phyloP scores from a whole-genome alignment of 371 early-diverging fungal species.

The Rhizopus microsporus region DNA sequence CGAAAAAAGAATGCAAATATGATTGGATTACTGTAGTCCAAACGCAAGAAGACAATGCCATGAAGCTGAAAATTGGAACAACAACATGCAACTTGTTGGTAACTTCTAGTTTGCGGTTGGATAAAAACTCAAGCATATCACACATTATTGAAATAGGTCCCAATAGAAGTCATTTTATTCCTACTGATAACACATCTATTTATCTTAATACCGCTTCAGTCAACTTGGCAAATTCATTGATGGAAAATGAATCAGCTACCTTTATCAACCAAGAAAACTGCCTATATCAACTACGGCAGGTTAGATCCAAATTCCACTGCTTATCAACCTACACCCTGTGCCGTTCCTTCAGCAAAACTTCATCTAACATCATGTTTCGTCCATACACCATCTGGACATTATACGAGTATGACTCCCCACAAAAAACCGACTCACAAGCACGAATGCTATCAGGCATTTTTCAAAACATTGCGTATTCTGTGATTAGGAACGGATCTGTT shows the following conservation, averaged over 20 bases:
- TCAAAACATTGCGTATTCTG: conserved; percentile 11
- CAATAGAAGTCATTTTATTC: conserved; percentile 15
- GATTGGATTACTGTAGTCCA: conserved; percentile 17
- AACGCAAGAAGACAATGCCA: conserved; percentile 16
- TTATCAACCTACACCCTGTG: conserved; percentile 16
- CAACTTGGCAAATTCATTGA: conserved; percentile 12
- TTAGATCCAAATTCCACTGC: conserved; percentile 17
- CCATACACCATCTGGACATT: conserved; percentile 20
- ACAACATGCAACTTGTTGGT: conserved; percentile 18
- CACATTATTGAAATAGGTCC: conserved; percentile 21
- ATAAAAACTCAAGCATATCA: conserved; percentile 8
- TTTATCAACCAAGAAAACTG: conserved; percentile 10
- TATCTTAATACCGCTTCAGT: conserved; percentile 11
- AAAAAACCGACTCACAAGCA: conserved; percentile 12
- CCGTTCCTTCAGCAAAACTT: conserved; percentile 15
- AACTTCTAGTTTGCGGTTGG: conserved; percentile 16
- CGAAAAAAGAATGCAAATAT: conserved; percentile 20
- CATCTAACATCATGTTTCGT: conserved; percentile 15
- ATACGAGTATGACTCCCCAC: conserved; percentile 16
- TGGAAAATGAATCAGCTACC: conserved; percentile 15
- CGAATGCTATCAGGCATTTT: conserved; percentile 10
- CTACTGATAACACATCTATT: conserved; percentile 7
- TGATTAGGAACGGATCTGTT: conserved; percentile 4
- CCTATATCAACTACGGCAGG: conserved; percentile 18
- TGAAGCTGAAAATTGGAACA: conserved; percentile 14